Evolutionary conservation across 495 filamentous ascomycete genomes (phyloP).

Genomic region (Peziza echinospora): DNA sequence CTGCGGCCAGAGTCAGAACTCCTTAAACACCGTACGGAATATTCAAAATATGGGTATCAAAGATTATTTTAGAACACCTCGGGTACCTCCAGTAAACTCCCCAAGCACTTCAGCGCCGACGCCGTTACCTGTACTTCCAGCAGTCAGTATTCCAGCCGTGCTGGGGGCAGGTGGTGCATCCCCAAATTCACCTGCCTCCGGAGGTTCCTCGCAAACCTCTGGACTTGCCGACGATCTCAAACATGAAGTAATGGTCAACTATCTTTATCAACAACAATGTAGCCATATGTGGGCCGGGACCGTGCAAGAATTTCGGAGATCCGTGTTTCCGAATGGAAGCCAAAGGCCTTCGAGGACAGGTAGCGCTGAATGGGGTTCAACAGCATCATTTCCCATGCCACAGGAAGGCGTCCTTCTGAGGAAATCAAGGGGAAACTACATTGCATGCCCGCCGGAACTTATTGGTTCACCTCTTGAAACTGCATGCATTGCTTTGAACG

Average conservation of each 20-base stretch:
- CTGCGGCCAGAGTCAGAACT: too few species aligned
- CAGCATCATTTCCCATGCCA: slow-evolving; percentile 10
- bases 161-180: too few species aligned
- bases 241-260: slow-evolving; percentile 68
- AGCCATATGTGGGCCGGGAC: slow-evolving; percentile 48
- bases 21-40: background rate
- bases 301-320: slow-evolving; percentile 12
- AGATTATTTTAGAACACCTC: slow-evolving; percentile 35
- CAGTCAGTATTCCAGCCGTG: too few species aligned
- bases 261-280: slow-evolving; percentile 57
- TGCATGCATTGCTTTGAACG: slow-evolving; percentile 44
- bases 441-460: slow-evolving; percentile 44
- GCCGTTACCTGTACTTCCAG: too few species aligned
- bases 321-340: background rate
- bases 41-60: slow-evolving; percentile 33
- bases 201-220: background rate
- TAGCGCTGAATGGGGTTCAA: background rate
- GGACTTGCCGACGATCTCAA: slow-evolving; percentile 44
- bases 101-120: too few species aligned
- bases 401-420: slow-evolving; percentile 50
- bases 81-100: background rate
- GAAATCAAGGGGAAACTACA: slow-evolving; percentile 42
- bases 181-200: too few species aligned
- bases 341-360: background rate
- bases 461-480: slow-evolving; percentile 33